Percentiles rank a stretch among this genome's conserved stretches.
Conservation (phyloP, 305 asterid species). For the Galium porrigens region DNA sequence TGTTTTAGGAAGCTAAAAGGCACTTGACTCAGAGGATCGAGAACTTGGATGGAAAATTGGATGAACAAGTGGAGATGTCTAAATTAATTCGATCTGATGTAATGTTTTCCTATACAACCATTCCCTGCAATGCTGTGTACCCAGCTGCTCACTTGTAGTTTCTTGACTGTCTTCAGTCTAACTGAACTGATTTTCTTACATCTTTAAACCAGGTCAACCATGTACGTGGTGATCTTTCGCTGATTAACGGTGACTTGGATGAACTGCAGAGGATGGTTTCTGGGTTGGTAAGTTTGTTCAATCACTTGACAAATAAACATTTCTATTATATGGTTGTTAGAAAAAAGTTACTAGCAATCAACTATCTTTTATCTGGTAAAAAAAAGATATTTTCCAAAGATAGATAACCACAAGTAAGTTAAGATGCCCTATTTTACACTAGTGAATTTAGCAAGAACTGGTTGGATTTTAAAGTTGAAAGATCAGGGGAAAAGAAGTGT, state of each 20-base stretch:
- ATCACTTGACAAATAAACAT: neutral
- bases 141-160: neutral
- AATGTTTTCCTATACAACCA: slow-evolving; percentile 1
- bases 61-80: slow-evolving; percentile 72
- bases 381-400: neutral
- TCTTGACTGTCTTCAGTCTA: neutral
- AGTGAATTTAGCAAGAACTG: neutral
- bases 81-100: slow-evolving; percentile 58
- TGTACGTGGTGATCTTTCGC: slow-evolving; percentile 51
- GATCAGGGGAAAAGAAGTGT: neutral
- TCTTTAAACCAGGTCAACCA: slow-evolving; percentile 46
- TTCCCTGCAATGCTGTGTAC: neutral
- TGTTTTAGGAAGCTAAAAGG: slow-evolving; percentile 54
- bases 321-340: neutral
- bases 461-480: too few relatives aligned
- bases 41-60: slow-evolving; percentile 73
- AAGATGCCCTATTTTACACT: neutral
- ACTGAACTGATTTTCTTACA: slow-evolving; percentile 10
- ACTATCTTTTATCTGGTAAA: neutral
- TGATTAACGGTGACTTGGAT: slow-evolving; percentile 44
- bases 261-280: slow-evolving; percentile 47
- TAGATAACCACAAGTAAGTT: neutral
- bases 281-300: slow-evolving; percentile 51
- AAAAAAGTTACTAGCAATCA: neutral
- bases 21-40: slow-evolving; percentile 85